phyloP scores from a whole-genome alignment of 1,284 basidiomycete genomes.

The Cryptococcus sp. region DNA sequence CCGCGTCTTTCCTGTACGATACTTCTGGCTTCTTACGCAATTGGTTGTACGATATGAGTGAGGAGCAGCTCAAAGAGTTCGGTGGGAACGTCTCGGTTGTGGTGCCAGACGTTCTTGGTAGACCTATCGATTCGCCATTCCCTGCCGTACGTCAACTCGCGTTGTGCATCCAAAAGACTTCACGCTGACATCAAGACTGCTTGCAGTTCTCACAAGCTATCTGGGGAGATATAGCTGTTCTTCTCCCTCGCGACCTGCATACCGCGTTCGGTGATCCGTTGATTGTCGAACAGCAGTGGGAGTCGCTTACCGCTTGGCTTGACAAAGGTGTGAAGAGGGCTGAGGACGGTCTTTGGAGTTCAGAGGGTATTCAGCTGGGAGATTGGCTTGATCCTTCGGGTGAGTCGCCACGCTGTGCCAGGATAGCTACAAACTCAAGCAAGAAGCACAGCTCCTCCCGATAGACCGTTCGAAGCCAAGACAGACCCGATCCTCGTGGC shows the following conservation, averaged over 20 bases:
- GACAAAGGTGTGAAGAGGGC: constrained; percentile 31
- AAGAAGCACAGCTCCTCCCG: constrained; percentile 21
- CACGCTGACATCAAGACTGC: constrained; percentile 7
- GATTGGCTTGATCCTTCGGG: constrained; percentile 27
- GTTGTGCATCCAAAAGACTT: no score
- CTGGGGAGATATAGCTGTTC: constrained; percentile 35
- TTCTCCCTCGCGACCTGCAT: constrained; percentile 34
- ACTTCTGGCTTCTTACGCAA: constrained; percentile 24
- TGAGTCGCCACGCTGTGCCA: constrained; percentile 3
- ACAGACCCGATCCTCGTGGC: constrained; percentile 30
- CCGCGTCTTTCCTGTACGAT: constrained; percentile 37
- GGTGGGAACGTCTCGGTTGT: constrained; percentile 28
- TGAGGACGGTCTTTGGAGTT: constrained; percentile 23
- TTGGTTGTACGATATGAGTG: constrained; percentile 39
- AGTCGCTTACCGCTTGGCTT: constrained; percentile 35
- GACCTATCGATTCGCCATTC: neutral
- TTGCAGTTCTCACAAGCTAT: constrained; percentile 12
- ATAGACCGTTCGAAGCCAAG: constrained; percentile 28
- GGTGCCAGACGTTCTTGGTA: constrained; percentile 30
- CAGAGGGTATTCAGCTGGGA: constrained; percentile 25
- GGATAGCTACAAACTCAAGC: no score
- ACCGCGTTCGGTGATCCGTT: constrained; percentile 23
- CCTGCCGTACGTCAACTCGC: no score
- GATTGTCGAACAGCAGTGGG: constrained; percentile 27
- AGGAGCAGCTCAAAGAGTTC: constrained; percentile 32